Evolutionary conservation across 768 basidiomycete species (phyloP).

Genomic region (Crucibulum laeve): DNA sequence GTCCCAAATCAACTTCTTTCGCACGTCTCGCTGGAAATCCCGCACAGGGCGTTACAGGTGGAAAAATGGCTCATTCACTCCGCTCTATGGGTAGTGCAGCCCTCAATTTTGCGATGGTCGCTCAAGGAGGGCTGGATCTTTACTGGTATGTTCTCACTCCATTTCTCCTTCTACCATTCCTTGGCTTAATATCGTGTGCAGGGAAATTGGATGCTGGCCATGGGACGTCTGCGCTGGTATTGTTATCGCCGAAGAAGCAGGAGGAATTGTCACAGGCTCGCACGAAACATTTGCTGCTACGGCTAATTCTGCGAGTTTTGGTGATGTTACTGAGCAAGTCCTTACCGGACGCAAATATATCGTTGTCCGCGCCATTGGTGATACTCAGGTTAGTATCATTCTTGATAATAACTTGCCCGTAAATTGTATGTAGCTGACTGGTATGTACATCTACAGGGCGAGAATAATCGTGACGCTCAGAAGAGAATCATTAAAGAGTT

Average conservation of each 20-base stretch:
- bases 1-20: conserved; percentile 64
- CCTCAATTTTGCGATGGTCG: conserved; percentile 78
- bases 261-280: conserved; percentile 74
- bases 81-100: conserved; percentile 84
- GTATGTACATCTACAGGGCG: conserved; percentile 29
- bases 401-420: background rate
- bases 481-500: conserved; percentile 80
- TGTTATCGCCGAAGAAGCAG: conserved; percentile 89
- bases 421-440: background rate
- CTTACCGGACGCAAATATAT: conserved; percentile 79
- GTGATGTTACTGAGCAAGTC: conserved; percentile 64
- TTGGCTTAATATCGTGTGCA: conserved; percentile 17
- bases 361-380: conserved; percentile 67
- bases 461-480: conserved; percentile 69
- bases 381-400: conserved; percentile 40
- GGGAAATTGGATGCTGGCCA: conserved; percentile 80
- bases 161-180: background rate
- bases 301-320: conserved; percentile 34
- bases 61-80: conserved; percentile 82
- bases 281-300: conserved; percentile 40
- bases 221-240: conserved; percentile 94
- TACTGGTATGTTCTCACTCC: conserved; percentile 60
- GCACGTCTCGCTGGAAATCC: conserved; percentile 72
- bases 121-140: conserved; percentile 82
- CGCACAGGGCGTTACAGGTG: conserved; percentile 55